These are phyloP conservation scores for Chalaropsis thielavioides DNA, from an alignment of 2,329 filamentous ascomycete genomes.

Conservation along the genomic window DNA sequence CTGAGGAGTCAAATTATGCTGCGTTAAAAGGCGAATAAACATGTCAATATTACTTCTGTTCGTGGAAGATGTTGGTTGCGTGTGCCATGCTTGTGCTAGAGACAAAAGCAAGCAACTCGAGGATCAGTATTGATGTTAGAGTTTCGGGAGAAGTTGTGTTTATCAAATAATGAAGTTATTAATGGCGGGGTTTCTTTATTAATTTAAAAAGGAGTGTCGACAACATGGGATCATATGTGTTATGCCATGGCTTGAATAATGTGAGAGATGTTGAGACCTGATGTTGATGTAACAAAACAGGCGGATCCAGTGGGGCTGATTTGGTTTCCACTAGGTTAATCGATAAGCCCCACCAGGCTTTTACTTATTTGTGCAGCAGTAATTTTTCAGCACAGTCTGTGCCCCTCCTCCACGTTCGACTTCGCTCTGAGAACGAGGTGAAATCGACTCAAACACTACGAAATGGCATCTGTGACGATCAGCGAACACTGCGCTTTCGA, in stretches of 20 bases:
- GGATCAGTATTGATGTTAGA: too few relatives aligned
- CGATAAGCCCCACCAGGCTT: not conserved
- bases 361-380: not conserved
- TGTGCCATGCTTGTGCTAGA: too few relatives aligned
- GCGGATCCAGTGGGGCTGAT: not conserved
- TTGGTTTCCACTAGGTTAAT: not conserved
- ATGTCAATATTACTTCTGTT: not conserved
- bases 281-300: too few relatives aligned
- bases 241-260: too few relatives aligned
- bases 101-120: too few relatives aligned
- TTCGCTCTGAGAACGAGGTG: not conserved
- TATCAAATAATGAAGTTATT: too few relatives aligned
- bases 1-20: constrained; percentile 64
- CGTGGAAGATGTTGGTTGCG: not conserved
- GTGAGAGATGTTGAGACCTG: not conserved
- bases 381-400: not conserved
- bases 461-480: constrained; percentile 51
- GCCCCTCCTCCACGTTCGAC: not conserved
- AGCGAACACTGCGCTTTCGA: constrained; percentile 54
- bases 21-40: constrained; percentile 64
- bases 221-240: too few relatives aligned
- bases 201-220: too few relatives aligned
- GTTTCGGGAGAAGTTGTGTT: too few relatives aligned
- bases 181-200: too few relatives aligned
- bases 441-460: constrained; percentile 10